Evolutionary conservation across 257 asterid species (phyloP), one percentile per base, ranked within the genome.

Genomic region (Knoxia roxburghii): DNA sequence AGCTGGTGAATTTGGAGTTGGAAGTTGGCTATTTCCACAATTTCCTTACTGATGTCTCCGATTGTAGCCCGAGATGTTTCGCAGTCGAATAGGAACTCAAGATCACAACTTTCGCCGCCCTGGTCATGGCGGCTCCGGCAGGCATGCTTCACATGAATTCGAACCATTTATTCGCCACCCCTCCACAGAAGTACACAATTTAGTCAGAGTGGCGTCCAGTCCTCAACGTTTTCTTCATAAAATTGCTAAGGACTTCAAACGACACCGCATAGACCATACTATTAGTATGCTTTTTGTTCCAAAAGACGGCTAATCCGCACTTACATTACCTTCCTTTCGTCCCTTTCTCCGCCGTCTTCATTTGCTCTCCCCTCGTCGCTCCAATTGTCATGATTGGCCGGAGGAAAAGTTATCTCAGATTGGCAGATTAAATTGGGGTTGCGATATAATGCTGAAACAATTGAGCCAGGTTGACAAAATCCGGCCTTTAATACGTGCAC

Each of bases 381-480:
- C n/a, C n/a, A n/a, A n/a, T n/a, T n/a, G n/a, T n/a, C n/a, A n/a
- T n/a, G n/a, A n/a, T n/a, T n/a, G n/a, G n/a, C n/a, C n/a, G n/a
- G n/a, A n/a, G n/a, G n/a, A n/a, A n/a, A n/a, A n/a, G n/a, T n/a
- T n/a, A n/a, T n/a, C n/a, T n/a, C n/a, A n/a, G n/a, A n/a, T n/a
- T n/a, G n/a, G n/a, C n/a, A n/a, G n/a, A n/a, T n/a, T n/a, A n/a
- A n/a, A n/a, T n/a, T n/a, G n/a, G 70, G 61, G 7, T 62, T 60
- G 52, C 49, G 32, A 27, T 61, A 79, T 27, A 62, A 89, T 87
- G 97, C 77, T 86, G 84, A 83, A 83, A 78, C 85, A 77, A 46
- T 72, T 84, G 50, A 75, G 18, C 55, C 77, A 82, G 72, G 78
- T 75, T 29, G 76, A 69, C 71, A 77, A 65, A 66, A 67, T 80